A percentile compares a stretch with the other conserved stretches of the same genome.
Conservation (phyloP, 805 yeast species). For the Candida jianshihensis region DNA sequence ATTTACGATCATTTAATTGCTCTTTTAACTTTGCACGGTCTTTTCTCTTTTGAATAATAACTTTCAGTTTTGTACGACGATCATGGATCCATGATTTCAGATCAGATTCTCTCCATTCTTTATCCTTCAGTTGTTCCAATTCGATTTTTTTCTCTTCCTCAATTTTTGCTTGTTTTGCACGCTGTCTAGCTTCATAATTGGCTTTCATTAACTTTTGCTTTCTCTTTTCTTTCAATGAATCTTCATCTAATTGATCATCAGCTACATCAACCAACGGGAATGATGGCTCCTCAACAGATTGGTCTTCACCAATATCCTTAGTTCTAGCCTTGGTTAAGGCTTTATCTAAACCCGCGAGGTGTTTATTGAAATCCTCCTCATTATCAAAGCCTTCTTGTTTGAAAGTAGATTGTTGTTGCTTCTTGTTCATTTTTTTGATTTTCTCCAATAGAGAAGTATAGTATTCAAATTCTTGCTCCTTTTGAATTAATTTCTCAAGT, state of each 20-base stretch:
- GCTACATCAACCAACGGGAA: slow-evolving; percentile 77
- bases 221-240: slow-evolving; percentile 79
- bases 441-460: slow-evolving; percentile 52
- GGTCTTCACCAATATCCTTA: slow-evolving; percentile 56
- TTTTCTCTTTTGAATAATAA: slow-evolving; percentile 51
- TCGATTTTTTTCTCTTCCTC: slow-evolving; percentile 53
- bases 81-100: slow-evolving; percentile 72
- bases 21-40: slow-evolving; percentile 65
- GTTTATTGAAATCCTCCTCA: slow-evolving; percentile 62
- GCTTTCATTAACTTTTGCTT: slow-evolving; percentile 79
- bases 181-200: slow-evolving; percentile 79
- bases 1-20: slow-evolving; percentile 81
- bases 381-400: slow-evolving; percentile 75
- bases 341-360: slow-evolving; percentile 56
- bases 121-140: slow-evolving; percentile 58
- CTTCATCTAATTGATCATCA: slow-evolving; percentile 75
- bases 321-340: slow-evolving; percentile 62
- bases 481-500: slow-evolving; percentile 69
- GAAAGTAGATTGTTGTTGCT: slow-evolving; percentile 46
- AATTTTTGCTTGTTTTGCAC: slow-evolving; percentile 73
- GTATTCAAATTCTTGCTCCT: slow-evolving; percentile 74
- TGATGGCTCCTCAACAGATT: slow-evolving; percentile 37
- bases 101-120: slow-evolving; percentile 70
- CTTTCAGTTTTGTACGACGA: slow-evolving; percentile 55
- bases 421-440: slow-evolving; percentile 42